Base-by-base conservation (phyloP, 2,329 filamentous ascomycete genomes). In the Colletotrichum nymphaeae region DNA sequence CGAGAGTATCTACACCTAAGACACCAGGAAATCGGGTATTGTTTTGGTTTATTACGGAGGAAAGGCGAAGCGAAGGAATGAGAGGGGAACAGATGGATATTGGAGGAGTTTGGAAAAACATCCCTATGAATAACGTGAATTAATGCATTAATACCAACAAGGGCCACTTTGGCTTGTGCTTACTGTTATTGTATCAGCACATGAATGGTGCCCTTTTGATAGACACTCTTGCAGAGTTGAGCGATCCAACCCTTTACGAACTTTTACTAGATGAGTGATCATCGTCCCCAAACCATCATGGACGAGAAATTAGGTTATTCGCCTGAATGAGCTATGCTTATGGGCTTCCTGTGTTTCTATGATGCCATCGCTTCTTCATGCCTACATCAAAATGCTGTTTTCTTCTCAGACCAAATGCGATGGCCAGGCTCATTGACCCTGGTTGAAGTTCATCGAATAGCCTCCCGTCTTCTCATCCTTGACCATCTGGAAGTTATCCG, bases 401-500 rank as follows among this genome's bases (percentile, higher is more conserved):
- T 30, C 28, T 30, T 30, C 28, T 30, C 8, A 30, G 28, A 30
- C 28, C 28, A 30, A 6, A 30, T 30, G 7, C 26, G 52, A 14
- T 19, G 32, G 6, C 14, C 9, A 14, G 19, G 1, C 52, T 63
- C 24, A 65, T 24, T 42, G 52, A 2, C 74, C 74, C 78, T 90
- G 88, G 55, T 89, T 86, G 78, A 98, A 98, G 77, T 95, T 96
- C 92, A 99, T 94, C 83, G 93, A 98, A 83, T 98, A 98, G 0
- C 95, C 95, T 1, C 97, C 97, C 1, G 92, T 93, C 75, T 93
- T 93, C 78, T 96, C 93, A 79, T 98, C 96, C 83, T 98, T 94
- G 32, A 93, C 91, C 88, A 98, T 97, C 75, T 98, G 92, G 80
- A 99, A 98, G 81, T 97, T 98, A 58, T 97, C 93, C 12, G 97